Base-by-base conservation (phyloP, 257 asterid genomes). In the Verbena officinalis region DNA sequence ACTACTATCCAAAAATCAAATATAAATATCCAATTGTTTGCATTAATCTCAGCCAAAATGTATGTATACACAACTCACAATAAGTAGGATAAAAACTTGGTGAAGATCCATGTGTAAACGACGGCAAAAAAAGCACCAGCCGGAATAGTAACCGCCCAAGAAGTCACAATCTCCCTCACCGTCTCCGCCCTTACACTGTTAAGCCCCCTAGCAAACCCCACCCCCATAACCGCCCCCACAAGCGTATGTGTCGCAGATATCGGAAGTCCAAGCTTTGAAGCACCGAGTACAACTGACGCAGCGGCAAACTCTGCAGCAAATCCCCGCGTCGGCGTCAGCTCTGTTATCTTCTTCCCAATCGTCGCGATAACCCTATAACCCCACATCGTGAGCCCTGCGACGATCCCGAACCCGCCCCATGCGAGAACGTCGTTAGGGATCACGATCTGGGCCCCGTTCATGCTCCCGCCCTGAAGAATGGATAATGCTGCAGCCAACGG, bases 161-260 rank as follows among this genome's bases (percentile, higher is more conserved):
- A 89, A 58, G 95, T 87, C 21, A 78, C 95, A 51, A 92, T 92
- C 81, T 87, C 97, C 75, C 80, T 87, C 72, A 92, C 98, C 0
- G 96, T 90, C 78, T 89, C 96, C 16, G 96, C 91, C 55, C 97
- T 71, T 13, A 92, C 97, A 22, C 84, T 89, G 71, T 92, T 92
- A 30, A 92, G 83, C 62, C 97, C 98, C 33, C 98, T 56, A 1
- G 98, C 97, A 68, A 92, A 89, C 5, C 98, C 98, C 0, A 89
- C 96, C 19, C 97, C 97, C 98, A 92, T 92, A n/a, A 89, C 98
- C 1, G 98, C 97, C 59, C 97, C 97, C 17, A 92, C 98, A 33
- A 92, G 84, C 0, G 98, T 92, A 62, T 89, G 98, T 1, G 98
- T 89, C 8, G 96, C 97, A 2, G 98, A 89, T 71, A 89, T 92